phyloP scores from a whole-genome alignment of 148 eudicot genomes.

The Rhododendron ovatum region DNA sequence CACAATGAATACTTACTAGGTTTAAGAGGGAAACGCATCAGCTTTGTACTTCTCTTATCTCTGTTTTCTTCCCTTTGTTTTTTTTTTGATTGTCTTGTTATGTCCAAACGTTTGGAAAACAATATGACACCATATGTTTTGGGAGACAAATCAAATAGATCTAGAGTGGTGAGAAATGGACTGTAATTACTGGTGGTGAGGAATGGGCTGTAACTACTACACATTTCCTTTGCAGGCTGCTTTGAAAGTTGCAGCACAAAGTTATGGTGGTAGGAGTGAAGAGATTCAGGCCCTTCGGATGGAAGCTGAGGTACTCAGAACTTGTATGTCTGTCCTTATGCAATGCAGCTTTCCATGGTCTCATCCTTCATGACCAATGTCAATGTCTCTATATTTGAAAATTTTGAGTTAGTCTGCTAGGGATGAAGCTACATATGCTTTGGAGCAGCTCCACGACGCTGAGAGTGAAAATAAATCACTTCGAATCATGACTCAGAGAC shows the following conservation, averaged over 20 bases:
- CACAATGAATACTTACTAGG: neutral
- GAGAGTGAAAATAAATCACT: slow-evolving; percentile 60
- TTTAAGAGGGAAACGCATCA: neutral
- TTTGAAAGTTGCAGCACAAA: slow-evolving; percentile 67
- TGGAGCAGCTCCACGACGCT: slow-evolving; percentile 60
- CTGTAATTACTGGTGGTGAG: neutral
- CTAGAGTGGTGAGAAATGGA: neutral
- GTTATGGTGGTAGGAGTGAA: slow-evolving; percentile 52
- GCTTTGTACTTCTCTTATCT: neutral
- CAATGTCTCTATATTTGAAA: neutral
- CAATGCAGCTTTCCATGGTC: neutral
- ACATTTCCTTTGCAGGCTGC: slow-evolving; percentile 58
- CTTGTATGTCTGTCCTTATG: slow-evolving; percentile 16
- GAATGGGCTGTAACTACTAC: neutral
- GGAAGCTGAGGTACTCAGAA: slow-evolving; percentile 68
- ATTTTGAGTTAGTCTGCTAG: slow-evolving; percentile 50
- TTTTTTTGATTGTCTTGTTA: neutral
- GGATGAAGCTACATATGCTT: slow-evolving; percentile 57
- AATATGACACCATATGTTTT: neutral
- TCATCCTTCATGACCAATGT: neutral
- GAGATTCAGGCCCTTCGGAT: slow-evolving; percentile 50
- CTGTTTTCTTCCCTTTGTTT: neutral
- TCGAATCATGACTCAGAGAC: slow-evolving; percentile 55
- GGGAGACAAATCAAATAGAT: neutral
- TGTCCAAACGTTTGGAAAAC: neutral